phyloP scores from a whole-genome alignment of 768 basidiomycete genomes.

The Baorangia bicolor region DNA sequence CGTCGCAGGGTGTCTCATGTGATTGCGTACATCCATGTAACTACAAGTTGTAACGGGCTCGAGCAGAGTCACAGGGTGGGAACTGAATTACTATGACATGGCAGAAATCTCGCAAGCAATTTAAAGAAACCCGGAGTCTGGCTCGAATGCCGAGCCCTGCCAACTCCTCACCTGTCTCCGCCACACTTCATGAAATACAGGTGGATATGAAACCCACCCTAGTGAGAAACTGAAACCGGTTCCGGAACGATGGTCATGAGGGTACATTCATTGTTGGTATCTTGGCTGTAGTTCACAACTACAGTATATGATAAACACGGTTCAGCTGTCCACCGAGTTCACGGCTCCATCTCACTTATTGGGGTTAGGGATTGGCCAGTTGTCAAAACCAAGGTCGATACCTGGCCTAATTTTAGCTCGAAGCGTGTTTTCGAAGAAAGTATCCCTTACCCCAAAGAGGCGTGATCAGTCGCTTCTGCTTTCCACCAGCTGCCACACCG shows the following conservation, averaged over 20 bases:
- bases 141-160: slow-evolving; percentile 4
- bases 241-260: background rate
- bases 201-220: background rate
- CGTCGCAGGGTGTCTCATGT: background rate
- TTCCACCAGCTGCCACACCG: slow-evolving; percentile 53
- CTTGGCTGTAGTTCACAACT: background rate
- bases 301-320: too few species aligned
- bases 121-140: too few species aligned
- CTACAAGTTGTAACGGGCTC: background rate
- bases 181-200: background rate
- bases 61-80: background rate
- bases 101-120: background rate
- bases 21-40: background rate
- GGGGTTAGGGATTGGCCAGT: slow-evolving; percentile 43
- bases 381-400: slow-evolving; percentile 68
- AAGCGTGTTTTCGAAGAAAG: background rate
- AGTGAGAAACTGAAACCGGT: background rate
- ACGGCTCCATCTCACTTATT: slow-evolving; percentile 1
- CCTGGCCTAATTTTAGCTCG: slow-evolving; percentile 37
- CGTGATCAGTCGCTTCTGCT: slow-evolving; percentile 67
- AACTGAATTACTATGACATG: slow-evolving; percentile 1
- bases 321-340: background rate
- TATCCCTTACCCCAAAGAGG: slow-evolving; percentile 65
- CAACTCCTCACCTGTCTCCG: background rate
- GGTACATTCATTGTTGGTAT: background rate